Conservation (phyloP, 2,329 filamentous ascomycete species). For the Volutella citrinella region DNA sequence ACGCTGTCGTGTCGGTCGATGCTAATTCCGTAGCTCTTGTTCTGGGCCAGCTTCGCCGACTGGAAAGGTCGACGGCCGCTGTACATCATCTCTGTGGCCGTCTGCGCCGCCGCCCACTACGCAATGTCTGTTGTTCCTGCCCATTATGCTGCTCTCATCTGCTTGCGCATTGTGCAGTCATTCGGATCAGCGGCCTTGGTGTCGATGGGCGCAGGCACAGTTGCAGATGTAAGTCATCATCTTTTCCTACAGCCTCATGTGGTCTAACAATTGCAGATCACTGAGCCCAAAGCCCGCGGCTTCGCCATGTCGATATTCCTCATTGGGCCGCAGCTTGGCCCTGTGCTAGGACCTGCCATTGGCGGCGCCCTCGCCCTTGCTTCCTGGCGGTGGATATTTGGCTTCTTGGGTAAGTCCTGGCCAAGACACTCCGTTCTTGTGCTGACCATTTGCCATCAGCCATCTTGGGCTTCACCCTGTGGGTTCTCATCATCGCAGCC, state of each 20-base stretch:
- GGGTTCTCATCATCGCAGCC: slow-evolving; percentile 27
- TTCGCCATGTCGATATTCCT: slow-evolving; percentile 40
- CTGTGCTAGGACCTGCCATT: slow-evolving; percentile 40
- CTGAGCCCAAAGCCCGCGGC: slow-evolving; percentile 35
- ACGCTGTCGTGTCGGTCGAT: not conserved
- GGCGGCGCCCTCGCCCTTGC: slow-evolving; percentile 36
- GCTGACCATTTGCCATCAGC: slow-evolving; percentile 13
- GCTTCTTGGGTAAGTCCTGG: slow-evolving; percentile 33
- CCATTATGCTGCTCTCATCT: slow-evolving; percentile 34
- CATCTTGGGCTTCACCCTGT: slow-evolving; percentile 28
- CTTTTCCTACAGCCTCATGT: not conserved
- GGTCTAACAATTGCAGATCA: slow-evolving; percentile 15
- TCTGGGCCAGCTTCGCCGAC: slow-evolving; percentile 39
- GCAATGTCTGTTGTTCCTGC: slow-evolving; percentile 36
- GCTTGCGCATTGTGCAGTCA: slow-evolving; percentile 39
- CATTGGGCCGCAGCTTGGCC: slow-evolving; percentile 42
- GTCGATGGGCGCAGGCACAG: slow-evolving; percentile 41
- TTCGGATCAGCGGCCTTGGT: slow-evolving; percentile 41
- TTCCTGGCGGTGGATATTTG: slow-evolving; percentile 44
- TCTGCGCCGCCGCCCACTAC: slow-evolving; percentile 37
- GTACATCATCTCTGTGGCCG: slow-evolving; percentile 37
- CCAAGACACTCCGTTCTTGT: too few relatives aligned
- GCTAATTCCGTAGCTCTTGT: slow-evolving; percentile 34
- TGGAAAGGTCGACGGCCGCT: slow-evolving; percentile 36
- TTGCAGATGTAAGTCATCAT: slow-evolving; percentile 31